Conservation (phyloP, 495 filamentous ascomycete genomes). For the Immersiella caudata region DNA sequence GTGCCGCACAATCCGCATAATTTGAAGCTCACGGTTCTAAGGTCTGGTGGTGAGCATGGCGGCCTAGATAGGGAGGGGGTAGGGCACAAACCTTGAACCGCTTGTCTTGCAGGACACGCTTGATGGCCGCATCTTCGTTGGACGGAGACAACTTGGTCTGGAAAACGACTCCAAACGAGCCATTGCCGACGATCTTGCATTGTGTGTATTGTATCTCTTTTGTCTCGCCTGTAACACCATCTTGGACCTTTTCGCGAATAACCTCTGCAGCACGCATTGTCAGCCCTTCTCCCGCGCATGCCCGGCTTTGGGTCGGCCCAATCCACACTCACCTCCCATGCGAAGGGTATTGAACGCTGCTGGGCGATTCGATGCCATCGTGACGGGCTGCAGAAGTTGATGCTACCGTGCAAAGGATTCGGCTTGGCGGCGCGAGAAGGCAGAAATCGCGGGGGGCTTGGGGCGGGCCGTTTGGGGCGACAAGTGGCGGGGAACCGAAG, state of each 20-base stretch:
- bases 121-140: slow-evolving; percentile 98
- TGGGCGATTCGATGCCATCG: slow-evolving; percentile 55
- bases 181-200: slow-evolving; percentile 99
- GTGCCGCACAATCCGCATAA: slow-evolving; percentile 98
- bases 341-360: slow-evolving; percentile 56
- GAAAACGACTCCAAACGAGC: slow-evolving; percentile 98
- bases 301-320: neutral
- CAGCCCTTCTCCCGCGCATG: neutral
- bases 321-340: slow-evolving; percentile 55
- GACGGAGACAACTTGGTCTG: slow-evolving; percentile 97
- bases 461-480: slow-evolving; percentile 55
- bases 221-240: slow-evolving; percentile 93
- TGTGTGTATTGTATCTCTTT: slow-evolving; percentile 97
- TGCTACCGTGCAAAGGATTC: slow-evolving; percentile 37
- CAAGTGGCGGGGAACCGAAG: slow-evolving; percentile 32
- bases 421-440: slow-evolving; percentile 33
- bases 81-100: slow-evolving; percentile 80
- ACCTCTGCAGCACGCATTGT: slow-evolving; percentile 65
- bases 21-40: slow-evolving; percentile 97
- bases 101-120: slow-evolving; percentile 97
- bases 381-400: slow-evolving; percentile 31
- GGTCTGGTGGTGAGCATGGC: slow-evolving; percentile 40
- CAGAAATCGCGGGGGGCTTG: slow-evolving; percentile 33
- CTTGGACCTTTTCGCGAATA: slow-evolving; percentile 97
- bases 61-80: neutral